A percentile compares a stretch with the other conserved stretches of the same genome.
Evolutionary conservation across 345 rosid species (phyloP).

Genomic region (Salix arbutifolia): DNA sequence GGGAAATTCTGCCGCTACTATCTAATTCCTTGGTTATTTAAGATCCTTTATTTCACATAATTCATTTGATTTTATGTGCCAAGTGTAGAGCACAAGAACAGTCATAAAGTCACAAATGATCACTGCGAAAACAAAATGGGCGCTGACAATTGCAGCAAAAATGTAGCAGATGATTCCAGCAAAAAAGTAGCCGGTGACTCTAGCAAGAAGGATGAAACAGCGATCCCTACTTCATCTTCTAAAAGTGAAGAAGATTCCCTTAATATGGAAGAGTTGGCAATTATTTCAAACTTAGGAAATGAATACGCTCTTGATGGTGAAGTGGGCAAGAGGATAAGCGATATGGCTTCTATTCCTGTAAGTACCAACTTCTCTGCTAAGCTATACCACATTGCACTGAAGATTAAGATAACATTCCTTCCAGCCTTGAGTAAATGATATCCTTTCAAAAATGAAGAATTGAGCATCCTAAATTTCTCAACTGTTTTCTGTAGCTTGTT

Average conservation of each 20-base stretch:
- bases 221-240: slow-evolving; percentile 18
- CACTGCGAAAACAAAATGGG: background rate
- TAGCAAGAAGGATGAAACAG: slow-evolving; percentile 6
- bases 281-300: slow-evolving; percentile 43
- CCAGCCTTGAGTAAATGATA: background rate
- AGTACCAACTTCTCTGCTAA: slow-evolving; percentile 27
- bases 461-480: background rate
- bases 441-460: background rate
- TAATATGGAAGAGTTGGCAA: slow-evolving; percentile 29
- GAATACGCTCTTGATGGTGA: slow-evolving; percentile 62
- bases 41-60: background rate
- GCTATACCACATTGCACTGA: background rate
- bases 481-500: slow-evolving; percentile 43
- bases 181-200: slow-evolving; percentile 5
- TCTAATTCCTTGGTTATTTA: slow-evolving; percentile 2
- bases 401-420: background rate
- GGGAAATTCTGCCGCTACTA: slow-evolving; percentile 11
- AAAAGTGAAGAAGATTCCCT: slow-evolving; percentile 21
- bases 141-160: slow-evolving; percentile 10
- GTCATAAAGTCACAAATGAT: slow-evolving; percentile 12
- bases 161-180: slow-evolving; percentile 11
- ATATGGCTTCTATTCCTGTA: slow-evolving; percentile 72
- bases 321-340: slow-evolving; percentile 62
- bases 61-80: slow-evolving; percentile 1
- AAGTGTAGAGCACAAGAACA: slow-evolving; percentile 32